A percentile compares a stretch with the other conserved stretches of the same genome.
Evolutionary conservation across 2,329 filamentous ascomycete genomes (phyloP).

Genomic region (Exophiala viscosa): DNA sequence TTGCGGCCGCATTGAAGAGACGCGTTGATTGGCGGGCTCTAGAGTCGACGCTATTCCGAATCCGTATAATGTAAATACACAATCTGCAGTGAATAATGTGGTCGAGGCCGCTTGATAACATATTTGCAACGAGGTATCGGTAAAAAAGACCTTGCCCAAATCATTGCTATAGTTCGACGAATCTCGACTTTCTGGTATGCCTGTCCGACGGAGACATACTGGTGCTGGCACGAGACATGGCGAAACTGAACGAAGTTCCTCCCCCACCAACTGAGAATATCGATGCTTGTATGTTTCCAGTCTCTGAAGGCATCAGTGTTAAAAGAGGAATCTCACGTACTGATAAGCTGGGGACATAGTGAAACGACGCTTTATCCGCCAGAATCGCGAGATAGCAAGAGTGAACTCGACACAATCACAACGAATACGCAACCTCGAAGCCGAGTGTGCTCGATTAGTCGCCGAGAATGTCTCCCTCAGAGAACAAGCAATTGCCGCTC

Average conservation of each 20-base stretch:
- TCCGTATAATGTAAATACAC: too few species aligned
- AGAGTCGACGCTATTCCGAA: too few species aligned
- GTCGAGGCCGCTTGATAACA: too few species aligned
- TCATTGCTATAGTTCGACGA: too few species aligned
- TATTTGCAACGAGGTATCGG: neutral
- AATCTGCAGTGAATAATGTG: too few species aligned
- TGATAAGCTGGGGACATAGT: slow-evolving; percentile 34
- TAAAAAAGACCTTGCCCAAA: slow-evolving; percentile 1
- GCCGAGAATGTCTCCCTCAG: slow-evolving; percentile 59
- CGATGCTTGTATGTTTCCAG: slow-evolving; percentile 42
- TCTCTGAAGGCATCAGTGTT: neutral
- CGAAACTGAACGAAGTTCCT: slow-evolving; percentile 47
- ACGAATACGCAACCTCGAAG: slow-evolving; percentile 60
- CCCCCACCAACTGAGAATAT: slow-evolving; percentile 42
- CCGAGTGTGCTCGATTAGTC: slow-evolving; percentile 58
- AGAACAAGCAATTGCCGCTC: slow-evolving; percentile 57
- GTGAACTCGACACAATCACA: slow-evolving; percentile 63
- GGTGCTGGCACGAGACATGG: slow-evolving; percentile 35
- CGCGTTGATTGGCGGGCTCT: too few species aligned
- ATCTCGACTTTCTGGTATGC: neutral
- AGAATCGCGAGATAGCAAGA: slow-evolving; percentile 64
- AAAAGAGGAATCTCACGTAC: too few species aligned
- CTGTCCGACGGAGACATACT: neutral
- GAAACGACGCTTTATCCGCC: slow-evolving; percentile 61
- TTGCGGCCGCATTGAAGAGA: too few species aligned